phyloP scores from a whole-genome alignment of 2,329 filamentous ascomycete species.

The Monilinia vaccinii-corymbosi region DNA sequence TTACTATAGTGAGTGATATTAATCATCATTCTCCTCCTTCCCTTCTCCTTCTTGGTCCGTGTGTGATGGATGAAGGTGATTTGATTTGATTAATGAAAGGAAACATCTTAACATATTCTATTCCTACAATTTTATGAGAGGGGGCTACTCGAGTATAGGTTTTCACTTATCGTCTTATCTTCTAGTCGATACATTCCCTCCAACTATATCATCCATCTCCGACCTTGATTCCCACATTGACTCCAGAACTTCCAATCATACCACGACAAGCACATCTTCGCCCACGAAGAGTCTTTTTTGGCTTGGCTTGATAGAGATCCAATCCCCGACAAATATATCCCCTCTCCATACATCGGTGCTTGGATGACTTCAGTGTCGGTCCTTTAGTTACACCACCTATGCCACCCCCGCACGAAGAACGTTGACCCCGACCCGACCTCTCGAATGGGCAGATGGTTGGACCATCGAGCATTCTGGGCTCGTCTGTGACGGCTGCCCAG shows the following conservation, averaged over 20 bases:
- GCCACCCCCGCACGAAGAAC: conserved; percentile 20
- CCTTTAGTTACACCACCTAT: conserved; percentile 22
- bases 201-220: background rate
- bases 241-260: background rate
- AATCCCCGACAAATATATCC: background rate
- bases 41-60: background rate
- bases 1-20: too few relatives aligned
- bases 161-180: too few relatives aligned
- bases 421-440: conserved; percentile 20
- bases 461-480: conserved; percentile 41
- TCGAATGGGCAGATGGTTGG: conserved; percentile 31
- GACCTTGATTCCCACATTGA: background rate
- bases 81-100: background rate
- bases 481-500: conserved; percentile 45
- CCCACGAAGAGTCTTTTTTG: background rate
- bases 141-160: too few relatives aligned
- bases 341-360: background rate
- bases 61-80: background rate
- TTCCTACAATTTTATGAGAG: background rate
- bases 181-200: background rate
- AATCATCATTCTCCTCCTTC: background rate
- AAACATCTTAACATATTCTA: background rate
- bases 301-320: background rate
- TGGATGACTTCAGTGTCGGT: conserved; percentile 19
- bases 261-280: background rate